Conservation (phyloP, 2,329 filamentous ascomycete species). For the Aschersonia sp. region DNA sequence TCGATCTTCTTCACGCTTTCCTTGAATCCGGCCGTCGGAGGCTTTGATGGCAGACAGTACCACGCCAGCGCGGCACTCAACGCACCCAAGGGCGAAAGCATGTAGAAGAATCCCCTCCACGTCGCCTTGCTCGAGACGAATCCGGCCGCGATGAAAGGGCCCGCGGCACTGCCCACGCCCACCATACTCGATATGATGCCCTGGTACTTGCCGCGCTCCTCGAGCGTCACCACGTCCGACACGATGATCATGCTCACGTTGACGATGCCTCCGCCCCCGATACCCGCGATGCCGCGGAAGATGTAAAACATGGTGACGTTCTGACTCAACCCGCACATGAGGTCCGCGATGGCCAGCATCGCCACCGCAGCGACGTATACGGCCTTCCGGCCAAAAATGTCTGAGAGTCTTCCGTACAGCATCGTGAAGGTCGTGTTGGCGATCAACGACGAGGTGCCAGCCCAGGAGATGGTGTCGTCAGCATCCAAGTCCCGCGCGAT, state of each 20-base stretch:
- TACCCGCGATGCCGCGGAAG: constrained; percentile 43
- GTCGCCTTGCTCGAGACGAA: constrained; percentile 18
- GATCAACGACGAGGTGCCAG: constrained; percentile 36
- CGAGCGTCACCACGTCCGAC: constrained; percentile 42
- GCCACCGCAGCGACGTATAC: constrained; percentile 38
- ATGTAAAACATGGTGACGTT: constrained; percentile 44
- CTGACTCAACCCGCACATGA: constrained; percentile 42
- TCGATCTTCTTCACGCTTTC: constrained; percentile 42
- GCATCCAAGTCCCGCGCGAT: constrained; percentile 31
- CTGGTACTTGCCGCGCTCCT: constrained; percentile 42
- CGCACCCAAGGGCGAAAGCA: constrained; percentile 34
- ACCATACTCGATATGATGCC: constrained; percentile 25
- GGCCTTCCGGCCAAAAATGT: constrained; percentile 46
- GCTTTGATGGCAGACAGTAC: constrained; percentile 36
- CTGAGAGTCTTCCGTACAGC: constrained; percentile 46
- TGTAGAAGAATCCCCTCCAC: constrained; percentile 28
- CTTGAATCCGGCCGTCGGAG: constrained; percentile 27
- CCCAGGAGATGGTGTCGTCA: constrained; percentile 39
- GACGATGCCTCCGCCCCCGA: constrained; percentile 47
- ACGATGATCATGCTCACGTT: constrained; percentile 48
- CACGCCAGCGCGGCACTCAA: constrained; percentile 28
- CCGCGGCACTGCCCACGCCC: constrained; percentile 25
- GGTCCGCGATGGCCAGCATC: constrained; percentile 38
- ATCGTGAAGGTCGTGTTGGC: constrained; percentile 50
- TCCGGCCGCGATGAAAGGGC: constrained; percentile 27